These are phyloP conservation scores for Clonostachys rosea DNA, from an alignment of 2,329 filamentous ascomycete genomes.

Conservation along the genomic window DNA sequence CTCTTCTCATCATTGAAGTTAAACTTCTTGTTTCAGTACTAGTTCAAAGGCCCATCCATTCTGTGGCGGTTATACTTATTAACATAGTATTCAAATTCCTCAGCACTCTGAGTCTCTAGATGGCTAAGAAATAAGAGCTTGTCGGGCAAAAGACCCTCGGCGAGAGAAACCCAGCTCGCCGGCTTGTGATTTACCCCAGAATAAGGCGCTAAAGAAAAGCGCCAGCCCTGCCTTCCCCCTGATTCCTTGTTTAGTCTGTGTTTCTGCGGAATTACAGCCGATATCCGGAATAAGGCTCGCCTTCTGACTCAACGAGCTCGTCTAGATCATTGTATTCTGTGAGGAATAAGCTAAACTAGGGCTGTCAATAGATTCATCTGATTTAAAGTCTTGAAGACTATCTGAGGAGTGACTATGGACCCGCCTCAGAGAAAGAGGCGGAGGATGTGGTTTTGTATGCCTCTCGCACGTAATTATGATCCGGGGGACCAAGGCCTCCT, in stretches of 20 bases:
- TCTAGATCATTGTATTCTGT: conserved; percentile 43
- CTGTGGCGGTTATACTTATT: conserved; percentile 58
- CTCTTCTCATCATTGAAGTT: conserved; percentile 74
- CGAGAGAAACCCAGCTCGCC: conserved; percentile 54
- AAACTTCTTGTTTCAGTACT: conserved; percentile 72
- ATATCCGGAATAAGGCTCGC: conserved; percentile 65
- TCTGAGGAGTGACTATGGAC: too few relatives aligned
- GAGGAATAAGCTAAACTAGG: conserved; percentile 13
- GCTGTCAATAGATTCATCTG: too few relatives aligned
- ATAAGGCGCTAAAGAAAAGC: conserved; percentile 67
- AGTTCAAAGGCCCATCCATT: conserved; percentile 76
- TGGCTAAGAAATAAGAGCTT: conserved; percentile 52
- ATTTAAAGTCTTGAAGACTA: too few relatives aligned
- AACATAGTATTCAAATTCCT: conserved; percentile 78
- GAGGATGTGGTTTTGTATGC: too few relatives aligned
- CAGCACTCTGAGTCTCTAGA: conserved; percentile 55
- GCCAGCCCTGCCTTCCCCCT: conserved; percentile 58
- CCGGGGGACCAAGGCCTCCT: too few relatives aligned
- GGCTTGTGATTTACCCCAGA: conserved; percentile 56
- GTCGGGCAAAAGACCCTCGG: conserved; percentile 60
- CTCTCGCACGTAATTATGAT: too few relatives aligned
- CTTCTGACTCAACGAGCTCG: conserved; percentile 39
- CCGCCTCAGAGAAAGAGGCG: too few relatives aligned
- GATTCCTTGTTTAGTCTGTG: conserved; percentile 56
- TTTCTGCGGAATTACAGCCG: conserved; percentile 68